Percentiles rank a stretch among this genome's conserved stretches.
These are phyloP conservation scores for Medakamo hakoo DNA, from an alignment of 139 green algal species.

Conservation along the genomic window DNA sequence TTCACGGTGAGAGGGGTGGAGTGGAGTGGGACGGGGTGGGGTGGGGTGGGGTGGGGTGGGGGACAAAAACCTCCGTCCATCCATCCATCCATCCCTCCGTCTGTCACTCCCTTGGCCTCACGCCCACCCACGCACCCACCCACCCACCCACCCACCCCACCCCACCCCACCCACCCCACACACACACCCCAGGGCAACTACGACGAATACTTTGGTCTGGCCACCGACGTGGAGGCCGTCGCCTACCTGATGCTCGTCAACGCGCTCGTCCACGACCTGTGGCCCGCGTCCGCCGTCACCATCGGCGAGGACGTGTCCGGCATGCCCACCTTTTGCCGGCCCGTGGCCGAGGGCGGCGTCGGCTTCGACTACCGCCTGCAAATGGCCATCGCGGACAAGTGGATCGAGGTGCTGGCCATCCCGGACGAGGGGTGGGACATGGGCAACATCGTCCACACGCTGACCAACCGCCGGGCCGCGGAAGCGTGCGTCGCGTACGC, in stretches of 20 bases:
- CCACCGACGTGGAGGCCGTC: conserved; percentile 77
- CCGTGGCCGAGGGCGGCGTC: conserved; percentile 77
- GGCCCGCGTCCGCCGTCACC: conserved; percentile 62
- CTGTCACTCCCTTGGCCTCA: too few species aligned
- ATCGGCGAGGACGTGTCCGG: conserved; percentile 90
- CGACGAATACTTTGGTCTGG: conserved; percentile 94
- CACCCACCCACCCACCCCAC: not conserved
- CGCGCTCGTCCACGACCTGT: conserved; percentile 83
- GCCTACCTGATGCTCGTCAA: conserved; percentile 91
- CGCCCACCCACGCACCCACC: not conserved
- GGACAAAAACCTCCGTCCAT: too few species aligned
- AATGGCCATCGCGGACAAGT: conserved; percentile 99
- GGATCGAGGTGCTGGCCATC: conserved; percentile 68
- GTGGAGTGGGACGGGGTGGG: too few species aligned
- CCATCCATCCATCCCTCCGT: too few species aligned
- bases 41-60: conserved; percentile 15
- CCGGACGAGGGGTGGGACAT: conserved; percentile 84
- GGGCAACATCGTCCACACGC: conserved; percentile 81
- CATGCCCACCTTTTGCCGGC: conserved; percentile 88
- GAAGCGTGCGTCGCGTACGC: conserved; percentile 90
- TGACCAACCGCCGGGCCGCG: conserved; percentile 84
- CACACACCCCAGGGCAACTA: conserved; percentile 51
- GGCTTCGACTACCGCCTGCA: conserved; percentile 98
- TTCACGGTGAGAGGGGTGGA: conserved; percentile 70
- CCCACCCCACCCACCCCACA: not conserved